Conservation (phyloP, 2,329 filamentous ascomycete species). For the Xylaria sp. region DNA sequence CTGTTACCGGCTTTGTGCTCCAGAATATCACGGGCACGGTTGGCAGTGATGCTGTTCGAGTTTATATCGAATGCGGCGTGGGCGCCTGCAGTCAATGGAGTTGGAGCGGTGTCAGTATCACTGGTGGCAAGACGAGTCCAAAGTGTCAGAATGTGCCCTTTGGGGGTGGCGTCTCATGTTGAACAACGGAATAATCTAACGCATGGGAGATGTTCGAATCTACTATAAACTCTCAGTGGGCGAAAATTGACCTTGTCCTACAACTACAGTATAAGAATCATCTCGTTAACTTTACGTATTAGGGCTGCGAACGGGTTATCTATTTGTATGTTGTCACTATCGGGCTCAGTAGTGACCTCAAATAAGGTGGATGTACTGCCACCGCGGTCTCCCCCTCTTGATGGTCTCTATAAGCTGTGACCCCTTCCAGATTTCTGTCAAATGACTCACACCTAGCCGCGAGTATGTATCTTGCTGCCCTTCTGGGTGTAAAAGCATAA, state of each 20-base stretch:
- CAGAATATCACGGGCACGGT: slow-evolving; percentile 49
- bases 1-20: slow-evolving; percentile 51
- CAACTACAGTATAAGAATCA: too few species aligned
- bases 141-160: slow-evolving; percentile 61
- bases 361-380: slow-evolving; percentile 16
- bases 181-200: neutral
- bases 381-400: slow-evolving; percentile 15
- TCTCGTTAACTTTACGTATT: too few species aligned
- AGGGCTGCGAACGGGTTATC: neutral
- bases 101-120: slow-evolving; percentile 45
- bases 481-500: slow-evolving; percentile 3
- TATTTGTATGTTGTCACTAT: neutral
- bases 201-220: too few species aligned
- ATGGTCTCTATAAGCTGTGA: neutral
- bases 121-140: slow-evolving; percentile 53
- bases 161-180: slow-evolving; percentile 33
- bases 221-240: too few species aligned
- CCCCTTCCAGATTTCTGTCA: neutral
- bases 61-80: slow-evolving; percentile 48
- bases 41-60: slow-evolving; percentile 36
- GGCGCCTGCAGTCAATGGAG: slow-evolving; percentile 46
- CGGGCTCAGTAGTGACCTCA: neutral
- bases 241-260: too few species aligned
- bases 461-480: neutral
- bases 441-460: neutral